These are phyloP conservation scores for Quercus bicolor DNA, from an alignment of 306 rosid species.

Conservation along the genomic window DNA sequence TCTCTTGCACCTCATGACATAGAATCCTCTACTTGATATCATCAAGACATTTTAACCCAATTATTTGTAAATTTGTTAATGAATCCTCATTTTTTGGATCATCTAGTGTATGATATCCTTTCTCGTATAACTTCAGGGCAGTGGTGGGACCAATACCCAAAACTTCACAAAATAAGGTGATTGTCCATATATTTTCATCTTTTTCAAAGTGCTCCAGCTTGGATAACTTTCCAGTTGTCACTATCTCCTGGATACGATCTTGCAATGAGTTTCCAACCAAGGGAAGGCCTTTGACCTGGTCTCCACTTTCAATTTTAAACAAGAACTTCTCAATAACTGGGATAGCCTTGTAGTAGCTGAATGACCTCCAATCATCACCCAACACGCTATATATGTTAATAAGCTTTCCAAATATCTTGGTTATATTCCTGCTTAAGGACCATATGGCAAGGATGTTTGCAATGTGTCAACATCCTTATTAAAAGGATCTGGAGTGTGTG, in stretches of 20 bases:
- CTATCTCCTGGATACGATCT: slow-evolving; percentile 91
- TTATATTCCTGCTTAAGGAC: slow-evolving; percentile 71
- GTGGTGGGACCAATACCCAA: slow-evolving; percentile 98
- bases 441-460: slow-evolving; percentile 55
- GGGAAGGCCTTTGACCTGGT: slow-evolving; percentile 70
- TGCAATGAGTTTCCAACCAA: slow-evolving; percentile 82
- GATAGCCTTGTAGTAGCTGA: slow-evolving; percentile 88
- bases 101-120: slow-evolving; percentile 74
- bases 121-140: slow-evolving; percentile 72
- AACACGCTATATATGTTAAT: slow-evolving; percentile 81
- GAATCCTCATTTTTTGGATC: slow-evolving; percentile 65
- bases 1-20: slow-evolving; percentile 84
- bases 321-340: slow-evolving; percentile 80
- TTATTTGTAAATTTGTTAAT: slow-evolving; percentile 68
- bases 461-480: slow-evolving; percentile 34
- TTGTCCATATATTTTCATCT: slow-evolving; percentile 82
- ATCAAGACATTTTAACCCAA: slow-evolving; percentile 84
- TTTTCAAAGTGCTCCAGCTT: slow-evolving; percentile 86
- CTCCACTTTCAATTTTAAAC: slow-evolving; percentile 65
- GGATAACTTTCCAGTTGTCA: slow-evolving; percentile 76
- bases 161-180: slow-evolving; percentile 85
- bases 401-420: slow-evolving; percentile 81
- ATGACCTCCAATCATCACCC: slow-evolving; percentile 90
- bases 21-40: slow-evolving; percentile 81
- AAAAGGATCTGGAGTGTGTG: slow-evolving; percentile 29